A percentile compares a stretch with the other conserved stretches of the same genome.
Conservation (phyloP, 1,139 yeast genomes). For the Pichia cactophila region DNA sequence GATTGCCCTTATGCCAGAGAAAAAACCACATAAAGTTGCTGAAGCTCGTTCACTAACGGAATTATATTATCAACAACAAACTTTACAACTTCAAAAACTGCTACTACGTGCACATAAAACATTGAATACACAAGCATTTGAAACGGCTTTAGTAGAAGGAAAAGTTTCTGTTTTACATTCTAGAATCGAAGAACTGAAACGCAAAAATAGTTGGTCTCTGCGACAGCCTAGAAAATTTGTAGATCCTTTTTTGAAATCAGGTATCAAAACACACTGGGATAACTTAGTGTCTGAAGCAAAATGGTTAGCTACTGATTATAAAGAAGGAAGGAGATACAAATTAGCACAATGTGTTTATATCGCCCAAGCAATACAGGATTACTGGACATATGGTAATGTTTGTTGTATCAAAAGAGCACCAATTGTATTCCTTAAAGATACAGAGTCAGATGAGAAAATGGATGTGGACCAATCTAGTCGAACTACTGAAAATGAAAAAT, state of each 20-base stretch:
- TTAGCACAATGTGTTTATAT: constrained; percentile 61
- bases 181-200: constrained; percentile 83
- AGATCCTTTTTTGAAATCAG: constrained; percentile 50
- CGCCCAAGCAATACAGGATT: constrained; percentile 68
- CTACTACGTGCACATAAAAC: constrained; percentile 83
- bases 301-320: constrained; percentile 80
- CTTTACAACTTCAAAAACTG: constrained; percentile 73
- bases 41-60: constrained; percentile 71
- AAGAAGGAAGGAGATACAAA: constrained; percentile 62
- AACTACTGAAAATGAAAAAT: not conserved
- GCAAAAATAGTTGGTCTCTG: constrained; percentile 85
- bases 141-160: constrained; percentile 83
- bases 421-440: constrained; percentile 18
- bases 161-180: constrained; percentile 88
- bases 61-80: constrained; percentile 77
- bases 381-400: constrained; percentile 67
- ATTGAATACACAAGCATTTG: constrained; percentile 76
- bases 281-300: constrained; percentile 66
- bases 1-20: constrained; percentile 38
- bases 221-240: constrained; percentile 69
- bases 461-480: not conserved
- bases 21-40: constrained; percentile 42
- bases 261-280: constrained; percentile 56
- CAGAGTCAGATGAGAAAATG: not conserved
- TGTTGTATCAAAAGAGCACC: constrained; percentile 50